Conservation (phyloP, 169 alveolate species). For the Cryptosporidium felis region DNA sequence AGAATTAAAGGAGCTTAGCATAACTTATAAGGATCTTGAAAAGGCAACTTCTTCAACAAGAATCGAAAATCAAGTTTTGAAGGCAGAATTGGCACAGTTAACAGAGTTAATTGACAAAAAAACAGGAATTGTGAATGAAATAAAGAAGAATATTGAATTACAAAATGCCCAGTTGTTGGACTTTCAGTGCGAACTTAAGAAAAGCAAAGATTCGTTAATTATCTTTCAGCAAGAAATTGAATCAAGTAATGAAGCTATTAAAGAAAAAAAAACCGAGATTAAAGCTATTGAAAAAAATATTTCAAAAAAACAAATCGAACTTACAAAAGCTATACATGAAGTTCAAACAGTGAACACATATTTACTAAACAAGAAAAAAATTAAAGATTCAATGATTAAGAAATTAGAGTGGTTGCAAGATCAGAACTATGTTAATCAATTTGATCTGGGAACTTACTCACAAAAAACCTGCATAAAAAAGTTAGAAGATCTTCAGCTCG, state of each 20-base stretch:
- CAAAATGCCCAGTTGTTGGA: slow-evolving; percentile 74
- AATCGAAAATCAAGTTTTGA: slow-evolving; percentile 62
- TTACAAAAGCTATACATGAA: slow-evolving; percentile 78
- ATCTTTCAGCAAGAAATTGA: slow-evolving; percentile 76
- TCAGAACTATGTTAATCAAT: slow-evolving; percentile 40
- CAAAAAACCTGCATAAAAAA: slow-evolving; percentile 79
- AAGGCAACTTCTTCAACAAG: slow-evolving; percentile 63
- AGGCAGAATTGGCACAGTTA: slow-evolving; percentile 70
- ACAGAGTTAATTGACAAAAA: slow-evolving; percentile 52
- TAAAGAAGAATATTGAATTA: slow-evolving; percentile 36
- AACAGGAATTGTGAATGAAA: slow-evolving; percentile 66
- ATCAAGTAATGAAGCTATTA: slow-evolving; percentile 75
- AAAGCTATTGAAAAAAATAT: slow-evolving; percentile 75
- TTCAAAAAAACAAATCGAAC: slow-evolving; percentile 77
- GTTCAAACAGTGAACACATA: slow-evolving; percentile 74
- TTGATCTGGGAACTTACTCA: slow-evolving; percentile 78
- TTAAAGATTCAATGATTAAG: slow-evolving; percentile 55
- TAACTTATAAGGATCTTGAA: slow-evolving; percentile 62
- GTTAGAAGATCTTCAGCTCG: slow-evolving; percentile 82
- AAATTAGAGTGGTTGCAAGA: slow-evolving; percentile 37
- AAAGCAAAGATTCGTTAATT: slow-evolving; percentile 55
- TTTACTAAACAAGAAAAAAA: slow-evolving; percentile 75
- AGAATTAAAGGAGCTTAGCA: slow-evolving; percentile 70
- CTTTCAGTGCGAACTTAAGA: slow-evolving; percentile 72
- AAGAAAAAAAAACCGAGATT: slow-evolving; percentile 73